These are phyloP conservation scores for Decorospora gaudefroyi DNA, from an alignment of 2,329 filamentous ascomycete species.

Conservation along the genomic window DNA sequence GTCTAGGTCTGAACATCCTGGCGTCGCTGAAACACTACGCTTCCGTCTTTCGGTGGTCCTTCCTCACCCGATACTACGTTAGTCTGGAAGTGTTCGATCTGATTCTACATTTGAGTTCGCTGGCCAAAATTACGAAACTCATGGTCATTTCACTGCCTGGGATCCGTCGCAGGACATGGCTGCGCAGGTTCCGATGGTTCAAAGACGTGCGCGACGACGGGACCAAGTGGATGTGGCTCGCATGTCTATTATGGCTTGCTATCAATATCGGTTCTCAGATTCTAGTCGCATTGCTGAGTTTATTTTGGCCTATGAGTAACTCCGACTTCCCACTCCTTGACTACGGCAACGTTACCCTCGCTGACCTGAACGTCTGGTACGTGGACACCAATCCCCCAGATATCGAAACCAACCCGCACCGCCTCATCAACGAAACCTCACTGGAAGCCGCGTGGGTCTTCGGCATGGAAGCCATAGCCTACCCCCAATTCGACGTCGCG, in stretches of 20 bases:
- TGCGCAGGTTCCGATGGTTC: conserved; percentile 36
- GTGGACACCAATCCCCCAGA: conserved; percentile 1
- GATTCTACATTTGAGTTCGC: conserved; percentile 38
- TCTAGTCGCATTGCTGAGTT: conserved; percentile 39
- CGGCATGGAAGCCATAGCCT: conserved; percentile 37
- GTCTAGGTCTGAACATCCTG: conserved; percentile 43
- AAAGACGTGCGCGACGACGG: conserved; percentile 39
- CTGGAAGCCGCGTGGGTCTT: conserved; percentile 37
- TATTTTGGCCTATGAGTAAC: conserved; percentile 44
- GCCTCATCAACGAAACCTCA: conserved; percentile 15
- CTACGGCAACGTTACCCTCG: conserved; percentile 33
- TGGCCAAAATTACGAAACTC: conserved; percentile 42
- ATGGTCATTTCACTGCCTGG: conserved; percentile 43
- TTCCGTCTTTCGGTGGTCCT: conserved; percentile 40
- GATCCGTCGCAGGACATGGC: conserved; percentile 29
- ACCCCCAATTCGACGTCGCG: conserved; percentile 23
- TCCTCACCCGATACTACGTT: conserved; percentile 41
- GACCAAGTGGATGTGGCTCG: conserved; percentile 41
- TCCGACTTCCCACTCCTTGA: conserved; percentile 35
- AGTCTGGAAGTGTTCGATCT: conserved; percentile 44
- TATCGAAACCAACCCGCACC: not conserved
- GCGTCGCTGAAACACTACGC: conserved; percentile 43
- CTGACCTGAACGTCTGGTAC: conserved; percentile 35
- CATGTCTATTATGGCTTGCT: conserved; percentile 39
- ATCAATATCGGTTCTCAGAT: conserved; percentile 44